Base-by-base conservation (phyloP, 805 yeast species). In the Grigorovia transvaalensis region DNA sequence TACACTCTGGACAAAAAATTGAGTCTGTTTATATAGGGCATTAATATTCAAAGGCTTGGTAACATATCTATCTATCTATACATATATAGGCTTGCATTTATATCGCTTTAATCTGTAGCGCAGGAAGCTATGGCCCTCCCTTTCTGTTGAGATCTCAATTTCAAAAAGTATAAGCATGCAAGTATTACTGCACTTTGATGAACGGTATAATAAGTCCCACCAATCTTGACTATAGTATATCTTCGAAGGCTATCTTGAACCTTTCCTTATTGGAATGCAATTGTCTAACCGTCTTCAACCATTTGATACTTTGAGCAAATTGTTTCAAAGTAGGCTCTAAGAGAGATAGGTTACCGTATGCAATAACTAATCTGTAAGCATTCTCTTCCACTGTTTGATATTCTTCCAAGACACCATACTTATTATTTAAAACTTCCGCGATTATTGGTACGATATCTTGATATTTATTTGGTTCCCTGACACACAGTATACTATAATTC, bases 361-460 rank as follows among this genome's bases (percentile, higher is more conserved):
- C 81, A 27, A 86, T 72, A 11, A 76, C 56, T 20, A 81, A 57
- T 60, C 96, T 74, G 64, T 86, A 87, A 0, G 81, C 78, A 2
- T 89, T 79, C 65, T 87, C 96, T 43, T 80, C 75, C 42, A 77
- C 77, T 1, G 68, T 59, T 40, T 60, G 64, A 30, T 61, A 61
- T 1, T 57, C 53, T 9, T 69, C 67, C 9, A 70, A 58, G 2
- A 58, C 56, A 4, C 64, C 67, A 46, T 62, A 64, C 29, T 64
- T 64, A 0, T 55, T 53, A 38, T 65, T 63, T 11, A 70, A 47
- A 1, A 62, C 61, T 19, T 64, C 68, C 2, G 67, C 55, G 13
- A 73, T 44, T 23, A 64, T 56, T 17, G 70, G 65, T 1, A 67
- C 54, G 51, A 68, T 59, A 30, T 62, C 67, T 5, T 50, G 19